These are phyloP conservation scores for Aspergillus haitiensis DNA, from an alignment of 495 filamentous ascomycete species.

Conservation along the genomic window DNA sequence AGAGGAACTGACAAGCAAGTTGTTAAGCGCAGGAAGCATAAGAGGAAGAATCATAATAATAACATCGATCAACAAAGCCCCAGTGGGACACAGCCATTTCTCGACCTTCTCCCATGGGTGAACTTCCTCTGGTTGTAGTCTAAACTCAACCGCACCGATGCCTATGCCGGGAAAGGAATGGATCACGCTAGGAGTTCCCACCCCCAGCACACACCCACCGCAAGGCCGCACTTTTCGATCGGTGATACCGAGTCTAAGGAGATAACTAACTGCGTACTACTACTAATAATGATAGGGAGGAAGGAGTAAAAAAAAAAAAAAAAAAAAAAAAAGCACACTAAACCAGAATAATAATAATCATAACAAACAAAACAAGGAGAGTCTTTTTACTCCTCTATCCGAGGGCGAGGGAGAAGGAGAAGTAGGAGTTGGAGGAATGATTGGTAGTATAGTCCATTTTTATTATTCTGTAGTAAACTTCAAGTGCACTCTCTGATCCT, in stretches of 20 bases:
- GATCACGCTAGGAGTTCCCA: slow-evolving; percentile 31
- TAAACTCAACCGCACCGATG: slow-evolving; percentile 15
- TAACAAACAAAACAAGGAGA: not conserved
- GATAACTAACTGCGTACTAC: not conserved
- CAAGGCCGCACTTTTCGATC: slow-evolving; percentile 14
- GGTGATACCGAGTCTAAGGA: slow-evolving; percentile 10
- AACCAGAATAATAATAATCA: not conserved
- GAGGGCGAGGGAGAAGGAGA: too few relatives aligned
- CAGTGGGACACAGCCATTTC: slow-evolving; percentile 23
- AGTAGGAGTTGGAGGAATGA: too few relatives aligned
- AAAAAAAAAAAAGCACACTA: not conserved
- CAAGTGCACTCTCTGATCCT: too few relatives aligned
- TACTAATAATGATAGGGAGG: not conserved
- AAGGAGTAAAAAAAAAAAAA: not conserved
- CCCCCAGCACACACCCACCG: slow-evolving; percentile 25
- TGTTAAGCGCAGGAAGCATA: slow-evolving; percentile 18
- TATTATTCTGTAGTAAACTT: too few relatives aligned
- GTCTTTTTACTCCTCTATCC: not conserved
- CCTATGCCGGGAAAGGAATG: slow-evolving; percentile 21
- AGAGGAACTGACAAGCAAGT: slow-evolving; percentile 16
- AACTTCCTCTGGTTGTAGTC: slow-evolving; percentile 25
- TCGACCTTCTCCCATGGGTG: slow-evolving; percentile 18
- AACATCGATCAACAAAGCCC: slow-evolving; percentile 30
- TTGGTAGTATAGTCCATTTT: too few relatives aligned
- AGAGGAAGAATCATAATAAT: slow-evolving; percentile 21